Base-by-base conservation (phyloP, 2,329 filamentous ascomycete genomes). In the Penicillium sp. region DNA sequence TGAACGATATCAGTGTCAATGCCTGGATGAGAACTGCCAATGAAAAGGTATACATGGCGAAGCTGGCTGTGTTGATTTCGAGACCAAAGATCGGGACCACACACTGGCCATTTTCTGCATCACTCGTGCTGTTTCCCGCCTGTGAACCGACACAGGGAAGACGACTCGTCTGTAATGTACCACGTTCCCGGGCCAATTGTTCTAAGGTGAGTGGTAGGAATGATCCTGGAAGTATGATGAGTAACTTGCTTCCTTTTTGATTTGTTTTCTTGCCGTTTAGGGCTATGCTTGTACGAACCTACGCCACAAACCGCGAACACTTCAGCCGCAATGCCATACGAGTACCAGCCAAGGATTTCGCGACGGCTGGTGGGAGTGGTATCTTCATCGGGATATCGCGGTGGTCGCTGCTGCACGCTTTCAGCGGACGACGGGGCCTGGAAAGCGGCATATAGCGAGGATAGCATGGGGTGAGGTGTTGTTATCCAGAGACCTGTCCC, bases 191-290 rank as follows among this genome's bases (percentile, higher is more conserved):
- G 4, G 91, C 91, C n/a, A 96, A 79, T 57, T 90, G 89, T 69
- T 96, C 91, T 53, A 96, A 80, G 3, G 91, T 86, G 55, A 96
- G 91, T 11, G 91, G 91, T 52, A 96, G 89, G 71, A 96, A 96
- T 28, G 89, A 92, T 40, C 86, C 88, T 89, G n/a, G 12, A 30
- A 18, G 22, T 25, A 25, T 0, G 10, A 34, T 47, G 16, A 25
- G 31, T 29, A 28, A 6, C 19, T 41, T 19, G 29, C 12, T 2
- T 18, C 9, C 4, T 14, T 28, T 30, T n/a, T 16, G 4, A 1
- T 11, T 7, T 29, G 18, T 11, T 9, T 14, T 11, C 14, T 14
- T 28, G 3, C n/a, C n/a, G n/a, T n/a, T n/a, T 14, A 10, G 3
- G 2, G 2, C 27, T 13, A 6, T 30, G 22, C 1, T 29, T 22